Percentiles rank a stretch among this genome's conserved stretches.
Conservation (phyloP, 192 early-diverging fungal species). For the Dispira parvispora region DNA sequence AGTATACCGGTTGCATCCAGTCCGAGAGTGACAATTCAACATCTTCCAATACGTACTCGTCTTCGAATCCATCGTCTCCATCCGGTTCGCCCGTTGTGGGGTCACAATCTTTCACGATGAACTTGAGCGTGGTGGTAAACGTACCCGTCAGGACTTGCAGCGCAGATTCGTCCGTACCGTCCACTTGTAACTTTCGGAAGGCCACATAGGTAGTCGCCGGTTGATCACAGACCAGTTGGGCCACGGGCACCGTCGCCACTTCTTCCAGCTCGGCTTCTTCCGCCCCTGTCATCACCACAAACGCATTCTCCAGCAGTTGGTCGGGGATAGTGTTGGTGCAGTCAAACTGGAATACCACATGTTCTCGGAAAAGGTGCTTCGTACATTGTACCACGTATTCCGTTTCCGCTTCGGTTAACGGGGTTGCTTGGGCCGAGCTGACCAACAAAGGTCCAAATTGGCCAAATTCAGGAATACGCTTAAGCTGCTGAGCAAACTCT, state of each 20-base stretch:
- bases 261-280: constrained; percentile 46
- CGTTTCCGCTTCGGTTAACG: constrained; percentile 84
- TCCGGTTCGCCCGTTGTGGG: constrained; percentile 82
- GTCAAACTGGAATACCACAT: constrained; percentile 93
- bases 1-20: constrained; percentile 75
- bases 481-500: constrained; percentile 57
- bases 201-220: constrained; percentile 74
- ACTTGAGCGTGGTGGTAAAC: constrained; percentile 78
- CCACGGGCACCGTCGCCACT: constrained; percentile 52
- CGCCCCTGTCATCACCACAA: constrained; percentile 60
- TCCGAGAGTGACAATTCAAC: constrained; percentile 69
- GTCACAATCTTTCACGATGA: constrained; percentile 90
- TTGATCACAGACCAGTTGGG: constrained; percentile 57
- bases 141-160: constrained; percentile 25
- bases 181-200: constrained; percentile 41
- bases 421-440: constrained; percentile 52
- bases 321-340: constrained; percentile 91
- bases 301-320: constrained; percentile 77
- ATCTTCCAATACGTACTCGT: constrained; percentile 86
- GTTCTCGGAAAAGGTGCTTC: constrained; percentile 83
- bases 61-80: constrained; percentile 79
- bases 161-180: constrained; percentile 16
- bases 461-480: constrained; percentile 66
- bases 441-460: constrained; percentile 76
- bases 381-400: constrained; percentile 86